These are phyloP conservation scores for Botrytis cinerea DNA, from an alignment of 2,329 filamentous ascomycete genomes.

Conservation along the genomic window DNA sequence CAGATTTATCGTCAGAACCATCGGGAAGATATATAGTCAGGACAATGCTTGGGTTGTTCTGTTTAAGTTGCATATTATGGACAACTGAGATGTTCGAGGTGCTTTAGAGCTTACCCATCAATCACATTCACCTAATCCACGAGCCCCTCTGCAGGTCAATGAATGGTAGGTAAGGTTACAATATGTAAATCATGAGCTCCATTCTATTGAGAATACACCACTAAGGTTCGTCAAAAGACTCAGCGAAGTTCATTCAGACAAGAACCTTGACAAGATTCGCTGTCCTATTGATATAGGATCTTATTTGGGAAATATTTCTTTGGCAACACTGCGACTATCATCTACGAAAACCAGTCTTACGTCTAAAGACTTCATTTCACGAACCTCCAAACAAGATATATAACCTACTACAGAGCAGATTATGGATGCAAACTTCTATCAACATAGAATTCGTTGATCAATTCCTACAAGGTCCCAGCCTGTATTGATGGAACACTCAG, in stretches of 20 bases:
- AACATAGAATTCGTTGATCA: not conserved
- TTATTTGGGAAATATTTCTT: too few relatives aligned
- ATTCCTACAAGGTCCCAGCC: too few relatives aligned
- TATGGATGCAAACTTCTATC: too few relatives aligned
- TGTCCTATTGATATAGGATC: not conserved
- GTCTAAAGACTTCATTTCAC: not conserved
- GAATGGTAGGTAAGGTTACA: not conserved
- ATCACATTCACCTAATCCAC: not conserved
- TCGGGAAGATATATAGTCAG: not conserved
- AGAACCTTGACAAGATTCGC: rapidly evolving
- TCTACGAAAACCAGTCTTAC: not conserved
- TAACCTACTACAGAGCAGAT: not conserved
- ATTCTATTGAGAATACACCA: too few relatives aligned
- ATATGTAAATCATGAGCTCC: not conserved
- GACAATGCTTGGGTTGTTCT: rapidly evolving
- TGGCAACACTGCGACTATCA: not conserved
- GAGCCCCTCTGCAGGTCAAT: not conserved
- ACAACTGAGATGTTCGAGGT: not conserved
- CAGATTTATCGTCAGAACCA: not conserved
- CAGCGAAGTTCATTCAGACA: too few relatives aligned
- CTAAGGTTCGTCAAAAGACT: not conserved
- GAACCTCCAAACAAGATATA: too few relatives aligned
- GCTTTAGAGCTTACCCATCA: too few relatives aligned
- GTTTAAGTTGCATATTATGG: not conserved
- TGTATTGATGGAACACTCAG: not conserved